Evolutionary conservation across 2,329 filamentous ascomycete species (phyloP).

Genomic region (Cercospora janseana): DNA sequence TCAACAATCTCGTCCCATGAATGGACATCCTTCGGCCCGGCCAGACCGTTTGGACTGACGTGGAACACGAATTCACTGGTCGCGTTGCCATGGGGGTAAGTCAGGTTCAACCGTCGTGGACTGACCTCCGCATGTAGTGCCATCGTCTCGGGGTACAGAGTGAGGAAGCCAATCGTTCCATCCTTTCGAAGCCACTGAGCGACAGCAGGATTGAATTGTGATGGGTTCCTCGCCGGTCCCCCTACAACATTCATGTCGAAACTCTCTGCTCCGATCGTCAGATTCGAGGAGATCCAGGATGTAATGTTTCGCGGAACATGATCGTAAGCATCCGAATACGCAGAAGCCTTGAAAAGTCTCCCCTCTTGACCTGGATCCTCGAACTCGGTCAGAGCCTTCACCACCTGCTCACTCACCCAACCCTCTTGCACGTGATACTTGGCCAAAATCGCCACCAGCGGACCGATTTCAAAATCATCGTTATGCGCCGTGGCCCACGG

Average conservation of each 20-base stretch:
- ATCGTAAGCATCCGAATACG: slow-evolving; percentile 61
- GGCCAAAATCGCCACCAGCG: slow-evolving; percentile 56
- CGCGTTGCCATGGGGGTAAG: slow-evolving; percentile 54
- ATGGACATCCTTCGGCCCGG: slow-evolving; percentile 16
- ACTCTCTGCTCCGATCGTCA: slow-evolving; percentile 61
- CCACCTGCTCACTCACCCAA: slow-evolving; percentile 45
- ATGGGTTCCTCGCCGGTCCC: slow-evolving; percentile 53
- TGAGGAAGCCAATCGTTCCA: slow-evolving; percentile 24
- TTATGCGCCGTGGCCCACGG: slow-evolving; percentile 58
- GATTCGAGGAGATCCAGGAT: slow-evolving; percentile 55
- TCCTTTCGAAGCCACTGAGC: slow-evolving; percentile 53
- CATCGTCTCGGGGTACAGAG: slow-evolving; percentile 32
- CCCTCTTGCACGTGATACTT: slow-evolving; percentile 46
- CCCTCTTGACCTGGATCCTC: slow-evolving; percentile 13
- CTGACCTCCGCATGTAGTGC: slow-evolving; percentile 19
- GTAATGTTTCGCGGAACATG: slow-evolving; percentile 57
- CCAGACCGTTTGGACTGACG: slow-evolving; percentile 20
- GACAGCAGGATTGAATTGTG: slow-evolving; percentile 59
- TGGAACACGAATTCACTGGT: slow-evolving; percentile 22
- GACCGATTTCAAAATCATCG: slow-evolving; percentile 58
- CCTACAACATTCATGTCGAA: slow-evolving; percentile 58
- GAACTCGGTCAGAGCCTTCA: slow-evolving; percentile 48
- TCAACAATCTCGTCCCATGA: slow-evolving; percentile 21
- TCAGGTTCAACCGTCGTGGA: slow-evolving; percentile 44
- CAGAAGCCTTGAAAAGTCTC: slow-evolving; percentile 47